Conservation (phyloP, 176 grass and related monocot species). For the Cenchrus fungigraminus region DNA sequence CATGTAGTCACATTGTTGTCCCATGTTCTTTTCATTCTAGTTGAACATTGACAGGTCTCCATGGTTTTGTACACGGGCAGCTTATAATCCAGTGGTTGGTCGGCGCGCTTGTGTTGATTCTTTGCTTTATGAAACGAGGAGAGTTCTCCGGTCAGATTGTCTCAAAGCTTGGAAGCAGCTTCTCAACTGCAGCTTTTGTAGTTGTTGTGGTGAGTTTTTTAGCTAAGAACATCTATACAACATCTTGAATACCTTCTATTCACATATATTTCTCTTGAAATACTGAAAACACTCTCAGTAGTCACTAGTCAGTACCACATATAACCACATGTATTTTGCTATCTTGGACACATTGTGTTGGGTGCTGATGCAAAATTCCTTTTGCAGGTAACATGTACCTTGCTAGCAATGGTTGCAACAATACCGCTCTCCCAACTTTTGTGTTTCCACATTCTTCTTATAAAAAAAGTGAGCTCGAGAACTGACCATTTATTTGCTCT, state of each 20-base stretch:
- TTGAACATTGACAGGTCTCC: conserved; percentile 70
- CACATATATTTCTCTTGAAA: neutral
- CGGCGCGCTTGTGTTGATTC: conserved; percentile 67
- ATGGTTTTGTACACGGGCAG: conserved; percentile 67
- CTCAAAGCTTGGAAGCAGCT: conserved; percentile 80
- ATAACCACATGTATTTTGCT: too few species aligned
- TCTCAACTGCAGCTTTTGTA: conserved; percentile 65
- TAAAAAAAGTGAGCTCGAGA: conserved; percentile 59
- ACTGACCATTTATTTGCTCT: neutral
- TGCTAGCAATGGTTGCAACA: conserved; percentile 70
- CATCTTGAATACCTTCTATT: neutral
- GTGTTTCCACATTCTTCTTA: conserved; percentile 82
- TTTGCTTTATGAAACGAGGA: conserved; percentile 65
- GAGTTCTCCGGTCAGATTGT: conserved; percentile 65
- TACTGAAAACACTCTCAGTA: neutral
- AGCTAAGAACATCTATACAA: neutral
- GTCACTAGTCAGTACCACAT: too few species aligned
- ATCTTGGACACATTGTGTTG: neutral
- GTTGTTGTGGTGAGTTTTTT: conserved; percentile 68
- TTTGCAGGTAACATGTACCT: conserved; percentile 65
- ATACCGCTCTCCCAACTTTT: conserved; percentile 77
- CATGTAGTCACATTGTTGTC: conserved; percentile 46
- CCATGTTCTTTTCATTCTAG: conserved; percentile 59
- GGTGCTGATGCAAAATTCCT: conserved; percentile 14
- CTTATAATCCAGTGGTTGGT: conserved; percentile 75